These are phyloP conservation scores for Colletotrichum sp. DNA, from an alignment of 2,329 filamentous ascomycete genomes.

Conservation along the genomic window DNA sequence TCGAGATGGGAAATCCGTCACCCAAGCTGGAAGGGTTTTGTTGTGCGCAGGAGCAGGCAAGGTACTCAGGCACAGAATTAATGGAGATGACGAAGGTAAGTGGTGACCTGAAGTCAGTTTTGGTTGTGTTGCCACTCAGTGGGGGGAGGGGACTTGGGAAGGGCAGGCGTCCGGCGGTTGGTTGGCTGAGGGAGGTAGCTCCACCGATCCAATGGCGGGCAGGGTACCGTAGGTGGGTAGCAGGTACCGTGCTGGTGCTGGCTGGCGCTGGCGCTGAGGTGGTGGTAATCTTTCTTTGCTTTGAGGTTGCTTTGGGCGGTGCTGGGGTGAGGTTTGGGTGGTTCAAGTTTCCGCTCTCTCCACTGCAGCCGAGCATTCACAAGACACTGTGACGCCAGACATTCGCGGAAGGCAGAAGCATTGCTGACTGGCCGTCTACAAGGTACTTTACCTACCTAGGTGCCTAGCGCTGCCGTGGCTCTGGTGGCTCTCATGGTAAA, in stretches of 20 bases:
- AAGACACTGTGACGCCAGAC: neutral
- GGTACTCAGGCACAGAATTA: conserved; percentile 14
- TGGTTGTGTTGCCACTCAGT: conserved; percentile 19
- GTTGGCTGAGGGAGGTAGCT: conserved; percentile 20
- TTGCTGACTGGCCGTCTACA: neutral
- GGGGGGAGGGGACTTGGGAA: neutral
- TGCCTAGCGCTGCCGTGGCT: neutral
- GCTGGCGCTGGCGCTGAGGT: neutral
- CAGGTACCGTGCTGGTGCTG: neutral
- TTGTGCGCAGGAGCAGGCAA: conserved; percentile 12
- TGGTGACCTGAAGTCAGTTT: conserved; percentile 23
- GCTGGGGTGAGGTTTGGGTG: neutral
- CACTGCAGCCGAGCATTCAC: neutral
- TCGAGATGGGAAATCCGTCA: conserved; percentile 16
- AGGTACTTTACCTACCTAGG: neutral
- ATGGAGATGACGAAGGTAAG: conserved; percentile 22
- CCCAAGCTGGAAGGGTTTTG: neutral
- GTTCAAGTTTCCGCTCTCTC: neutral
- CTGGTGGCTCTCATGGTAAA: neutral
- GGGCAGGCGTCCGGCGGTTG: conserved; percentile 7
- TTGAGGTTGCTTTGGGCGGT: neutral
- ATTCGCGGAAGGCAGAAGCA: neutral
- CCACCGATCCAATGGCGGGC: neutral
- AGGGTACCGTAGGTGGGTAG: neutral
- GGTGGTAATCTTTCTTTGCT: neutral